Evolutionary conservation across 106 monocot genomes (phyloP).

Genomic region (Acorus gramineus): DNA sequence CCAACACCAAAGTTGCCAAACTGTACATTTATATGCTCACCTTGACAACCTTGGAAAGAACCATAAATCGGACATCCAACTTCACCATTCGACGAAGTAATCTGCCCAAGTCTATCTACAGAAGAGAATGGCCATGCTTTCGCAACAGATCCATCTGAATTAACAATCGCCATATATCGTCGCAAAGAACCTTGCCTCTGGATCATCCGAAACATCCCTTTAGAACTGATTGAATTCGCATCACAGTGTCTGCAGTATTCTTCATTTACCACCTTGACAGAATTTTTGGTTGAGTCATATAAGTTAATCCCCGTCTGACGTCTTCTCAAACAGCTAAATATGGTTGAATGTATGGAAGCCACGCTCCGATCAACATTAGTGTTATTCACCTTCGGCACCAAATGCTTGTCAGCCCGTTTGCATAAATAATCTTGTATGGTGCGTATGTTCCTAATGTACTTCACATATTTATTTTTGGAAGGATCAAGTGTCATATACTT

Average conservation of each 20-base stretch:
- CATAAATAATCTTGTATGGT: not conserved
- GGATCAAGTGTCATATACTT: not conserved
- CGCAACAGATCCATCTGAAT: not conserved
- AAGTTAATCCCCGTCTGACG: not conserved
- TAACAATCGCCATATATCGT: not conserved
- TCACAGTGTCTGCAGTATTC: not conserved
- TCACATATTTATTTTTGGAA: not conserved
- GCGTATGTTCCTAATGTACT: not conserved
- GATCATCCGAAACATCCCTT: not conserved
- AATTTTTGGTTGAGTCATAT: not conserved
- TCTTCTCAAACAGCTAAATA: conserved; percentile 1
- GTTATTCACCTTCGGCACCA: not conserved
- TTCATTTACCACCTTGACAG: not conserved
- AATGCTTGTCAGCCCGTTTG: not conserved
- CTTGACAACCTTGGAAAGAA: not conserved
- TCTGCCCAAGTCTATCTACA: not conserved
- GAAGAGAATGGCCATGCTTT: not conserved
- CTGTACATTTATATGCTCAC: not conserved
- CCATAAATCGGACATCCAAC: not conserved
- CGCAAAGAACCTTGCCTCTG: conserved; percentile 1
- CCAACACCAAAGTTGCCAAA: not conserved
- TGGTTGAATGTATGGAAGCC: not conserved
- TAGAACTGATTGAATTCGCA: not conserved
- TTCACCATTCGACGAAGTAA: not conserved
- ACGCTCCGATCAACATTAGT: not conserved